Base-by-base conservation (phyloP, 164 flowering plant species). In the Berberis vulgaris region DNA sequence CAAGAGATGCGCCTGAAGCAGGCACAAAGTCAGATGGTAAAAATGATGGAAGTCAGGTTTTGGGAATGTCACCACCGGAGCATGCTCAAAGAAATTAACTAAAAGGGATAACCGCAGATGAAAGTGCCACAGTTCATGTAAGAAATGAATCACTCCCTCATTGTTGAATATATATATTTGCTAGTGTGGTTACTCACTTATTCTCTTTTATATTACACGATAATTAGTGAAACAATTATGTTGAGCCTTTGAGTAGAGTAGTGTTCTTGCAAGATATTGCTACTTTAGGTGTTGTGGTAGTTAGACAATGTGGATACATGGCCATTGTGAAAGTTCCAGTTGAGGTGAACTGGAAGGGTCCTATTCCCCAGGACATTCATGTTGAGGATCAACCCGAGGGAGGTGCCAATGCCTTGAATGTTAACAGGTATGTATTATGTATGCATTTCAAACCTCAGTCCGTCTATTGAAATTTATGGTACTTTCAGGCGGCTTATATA, bases 61-160 rank as follows among this genome's bases (percentile, higher is more conserved):
- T 80, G 42, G 84, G 81, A 63, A 49, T 92, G 74, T 75, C 87
- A 9, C 67, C 58, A 40, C 81, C 83, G 64, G 87, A 87, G 56
- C 83, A 84, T 66, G 79, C 91, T 49, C 78, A 65, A 70, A 82
- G 94, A 73, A 92, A 89, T 71, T 79, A 89, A 76, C 83, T 89
- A 10, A 92, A 92, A 78, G 98, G 98, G 64, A 82, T 92, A 69
- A 92, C 98, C 45, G 96, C 98, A 63, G 96, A 92, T 77, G 98
- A 92, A 77, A 92, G 89, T 77, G 87, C 93, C 45, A 85, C 93
- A 44, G 93, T 86, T 68, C 96, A 86, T 84, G 98, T 92, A 72
- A 72, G 89, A 71, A 54, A 61, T 45, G 44, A 55, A 11, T 64
- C 50, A 64, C 10, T 43, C 56, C 41, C 55, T 65, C 26, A 13